A percentile compares a stretch with the other conserved stretches of the same genome.
These are phyloP conservation scores for Penicillium desertorum DNA, from an alignment of 495 filamentous ascomycete genomes.

Conservation along the genomic window DNA sequence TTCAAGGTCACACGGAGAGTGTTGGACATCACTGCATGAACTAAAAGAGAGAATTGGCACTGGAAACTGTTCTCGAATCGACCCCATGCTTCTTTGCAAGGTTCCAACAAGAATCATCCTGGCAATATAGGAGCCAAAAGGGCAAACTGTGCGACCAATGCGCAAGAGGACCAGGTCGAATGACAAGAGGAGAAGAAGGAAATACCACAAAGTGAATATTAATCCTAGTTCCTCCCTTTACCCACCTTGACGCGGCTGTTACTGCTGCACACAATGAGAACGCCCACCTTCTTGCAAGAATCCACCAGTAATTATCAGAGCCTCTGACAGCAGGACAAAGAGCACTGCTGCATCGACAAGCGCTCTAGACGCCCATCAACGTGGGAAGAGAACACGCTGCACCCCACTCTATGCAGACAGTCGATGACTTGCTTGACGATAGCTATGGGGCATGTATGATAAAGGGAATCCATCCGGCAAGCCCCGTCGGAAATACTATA, in stretches of 20 bases:
- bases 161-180: constrained; percentile 5
- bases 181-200: background rate
- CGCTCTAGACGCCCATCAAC: constrained; percentile 41
- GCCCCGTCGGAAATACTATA: constrained; percentile 16
- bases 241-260: constrained; percentile 28
- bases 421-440: constrained; percentile 28
- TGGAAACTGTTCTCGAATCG: constrained; percentile 15
- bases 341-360: constrained; percentile 30
- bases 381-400: constrained; percentile 13
- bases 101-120: constrained; percentile 19
- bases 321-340: constrained; percentile 4
- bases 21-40: constrained; percentile 46
- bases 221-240: constrained; percentile 23
- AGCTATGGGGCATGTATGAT: constrained; percentile 8
- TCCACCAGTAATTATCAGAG: constrained; percentile 15
- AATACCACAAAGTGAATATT: constrained; percentile 4
- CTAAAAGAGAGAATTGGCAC: constrained; percentile 20
- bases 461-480: constrained; percentile 18
- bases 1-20: constrained; percentile 26
- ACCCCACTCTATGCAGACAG: constrained; percentile 23
- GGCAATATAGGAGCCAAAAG: constrained; percentile 9
- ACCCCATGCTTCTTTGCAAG: constrained; percentile 18
- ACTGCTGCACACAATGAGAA: constrained; percentile 12
- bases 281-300: constrained; percentile 8
- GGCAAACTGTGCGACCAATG: constrained; percentile 13